Evolutionary conservation across 805 yeast species (phyloP).

Genomic region (Pichia thaimueangensis): DNA sequence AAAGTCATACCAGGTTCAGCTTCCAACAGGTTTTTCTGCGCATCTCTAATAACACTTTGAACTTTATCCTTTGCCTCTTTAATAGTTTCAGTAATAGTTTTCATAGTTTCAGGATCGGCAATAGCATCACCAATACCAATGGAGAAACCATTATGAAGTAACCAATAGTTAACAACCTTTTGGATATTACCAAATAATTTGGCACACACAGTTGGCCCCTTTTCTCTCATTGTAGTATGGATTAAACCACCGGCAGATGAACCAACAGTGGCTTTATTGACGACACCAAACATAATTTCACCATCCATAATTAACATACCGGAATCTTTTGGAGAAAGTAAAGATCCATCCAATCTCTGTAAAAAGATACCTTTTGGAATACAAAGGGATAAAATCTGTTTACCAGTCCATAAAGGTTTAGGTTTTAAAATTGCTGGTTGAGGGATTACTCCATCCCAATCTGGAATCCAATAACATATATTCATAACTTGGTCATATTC

Average conservation of each 20-base stretch:
- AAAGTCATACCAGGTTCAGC: constrained; percentile 99
- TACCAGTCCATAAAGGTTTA: constrained; percentile 96
- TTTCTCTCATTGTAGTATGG: constrained; percentile 96
- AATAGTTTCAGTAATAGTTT: constrained; percentile 86
- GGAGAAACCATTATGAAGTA: constrained; percentile 93
- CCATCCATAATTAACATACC: constrained; percentile 97
- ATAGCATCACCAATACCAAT: constrained; percentile 99
- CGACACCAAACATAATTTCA: constrained; percentile 95
- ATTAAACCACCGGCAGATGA: constrained; percentile 97
- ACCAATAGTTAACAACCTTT: constrained; percentile 94
- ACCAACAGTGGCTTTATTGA: constrained; percentile 96
- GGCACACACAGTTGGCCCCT: constrained; percentile 88
- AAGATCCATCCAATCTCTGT: constrained; percentile 88
- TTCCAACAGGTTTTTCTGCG: constrained; percentile 79
- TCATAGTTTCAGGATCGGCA: constrained; percentile 96
- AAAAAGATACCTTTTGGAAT: constrained; percentile 94
- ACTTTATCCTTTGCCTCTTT: constrained; percentile 90
- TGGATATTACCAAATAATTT: constrained; percentile 87
- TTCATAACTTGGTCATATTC: constrained; percentile 95
- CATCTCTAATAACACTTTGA: constrained; percentile 86
- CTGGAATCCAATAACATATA: constrained; percentile 94
- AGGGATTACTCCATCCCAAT: constrained; percentile 98
- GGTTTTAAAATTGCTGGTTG: constrained; percentile 93
- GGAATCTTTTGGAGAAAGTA: constrained; percentile 80
- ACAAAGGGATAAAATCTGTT: constrained; percentile 85